These are phyloP conservation scores for Mallotus japonicus DNA, from an alignment of 441 rosid genomes.

Conservation along the genomic window DNA sequence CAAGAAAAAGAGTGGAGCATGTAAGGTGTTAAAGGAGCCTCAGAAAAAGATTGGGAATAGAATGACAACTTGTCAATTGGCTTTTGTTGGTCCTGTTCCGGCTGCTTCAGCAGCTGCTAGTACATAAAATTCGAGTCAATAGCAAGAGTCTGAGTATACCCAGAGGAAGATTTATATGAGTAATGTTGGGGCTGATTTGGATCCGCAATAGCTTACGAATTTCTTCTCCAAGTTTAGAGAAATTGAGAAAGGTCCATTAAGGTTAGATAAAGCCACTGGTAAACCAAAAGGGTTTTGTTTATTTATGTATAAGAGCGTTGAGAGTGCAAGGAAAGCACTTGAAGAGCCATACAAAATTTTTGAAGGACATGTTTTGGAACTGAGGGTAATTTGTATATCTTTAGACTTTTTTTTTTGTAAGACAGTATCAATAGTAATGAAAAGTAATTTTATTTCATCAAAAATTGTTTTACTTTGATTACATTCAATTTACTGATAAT, in stretches of 20 bases:
- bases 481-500: too few species aligned
- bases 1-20: constrained; percentile 36
- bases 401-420: too few species aligned
- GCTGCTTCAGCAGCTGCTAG: neutral
- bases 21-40: constrained; percentile 42
- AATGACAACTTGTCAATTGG: constrained; percentile 46
- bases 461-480: too few species aligned
- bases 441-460: constrained; percentile 31
- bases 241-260: constrained; percentile 56
- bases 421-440: too few species aligned
- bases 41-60: constrained; percentile 51
- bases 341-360: constrained; percentile 48
- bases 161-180: constrained; percentile 45
- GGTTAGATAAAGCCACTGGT: constrained; percentile 44
- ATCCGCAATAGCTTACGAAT: constrained; percentile 31
- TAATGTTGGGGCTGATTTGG: constrained; percentile 41
- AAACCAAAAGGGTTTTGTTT: constrained; percentile 46
- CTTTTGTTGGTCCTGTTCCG: constrained; percentile 40
- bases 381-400: too few species aligned
- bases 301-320: constrained; percentile 37
- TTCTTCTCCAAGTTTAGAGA: constrained; percentile 47
- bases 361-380: constrained; percentile 46
- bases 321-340: constrained; percentile 42
- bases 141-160: constrained; percentile 28
- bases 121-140: neutral